Evolutionary conservation across 2,329 filamentous ascomycete genomes (phyloP).

Genomic region (Fusarium brachygibbosum): DNA sequence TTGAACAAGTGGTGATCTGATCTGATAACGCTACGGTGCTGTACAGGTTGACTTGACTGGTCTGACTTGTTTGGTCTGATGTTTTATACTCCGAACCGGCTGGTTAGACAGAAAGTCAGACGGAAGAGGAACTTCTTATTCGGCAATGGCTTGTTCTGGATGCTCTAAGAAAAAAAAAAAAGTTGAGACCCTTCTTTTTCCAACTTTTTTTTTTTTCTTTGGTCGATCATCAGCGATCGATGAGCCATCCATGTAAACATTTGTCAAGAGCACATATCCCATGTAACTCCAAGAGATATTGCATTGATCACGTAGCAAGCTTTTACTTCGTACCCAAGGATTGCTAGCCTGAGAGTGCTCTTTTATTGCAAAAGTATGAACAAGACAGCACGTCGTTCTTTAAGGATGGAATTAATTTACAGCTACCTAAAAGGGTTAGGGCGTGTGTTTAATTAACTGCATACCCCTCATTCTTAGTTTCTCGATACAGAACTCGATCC

Average conservation of each 20-base stretch:
- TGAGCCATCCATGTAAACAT: constrained; percentile 8
- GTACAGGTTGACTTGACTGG: constrained; percentile 13
- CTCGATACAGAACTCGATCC: constrained; percentile 3
- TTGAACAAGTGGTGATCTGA: constrained; percentile 34
- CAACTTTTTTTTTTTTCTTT: constrained; percentile 33
- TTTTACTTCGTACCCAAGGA: background rate
- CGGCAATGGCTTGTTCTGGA: constrained; percentile 37
- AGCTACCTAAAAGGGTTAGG: constrained; percentile 15
- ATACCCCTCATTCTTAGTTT: constrained; percentile 19
- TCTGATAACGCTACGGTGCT: constrained; percentile 37
- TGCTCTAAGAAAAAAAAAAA: constrained; percentile 13
- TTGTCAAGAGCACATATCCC: background rate
- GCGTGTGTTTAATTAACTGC: constrained; percentile 40
- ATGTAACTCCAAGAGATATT: background rate
- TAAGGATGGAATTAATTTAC: constrained; percentile 21
- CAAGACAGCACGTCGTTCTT: constrained; percentile 8
- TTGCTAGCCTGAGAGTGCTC: background rate
- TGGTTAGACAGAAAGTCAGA: constrained; percentile 13
- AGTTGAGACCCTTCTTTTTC: constrained; percentile 36
- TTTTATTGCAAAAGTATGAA: constrained; percentile 22
- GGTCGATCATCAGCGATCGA: constrained; percentile 4
- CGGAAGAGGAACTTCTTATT: constrained; percentile 31
- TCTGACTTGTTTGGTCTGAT: constrained; percentile 20
- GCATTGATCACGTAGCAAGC: background rate
- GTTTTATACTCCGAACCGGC: constrained; percentile 18